Evolutionary conservation across 331 rosid species (phyloP).

Genomic region (Saraca asoca): DNA sequence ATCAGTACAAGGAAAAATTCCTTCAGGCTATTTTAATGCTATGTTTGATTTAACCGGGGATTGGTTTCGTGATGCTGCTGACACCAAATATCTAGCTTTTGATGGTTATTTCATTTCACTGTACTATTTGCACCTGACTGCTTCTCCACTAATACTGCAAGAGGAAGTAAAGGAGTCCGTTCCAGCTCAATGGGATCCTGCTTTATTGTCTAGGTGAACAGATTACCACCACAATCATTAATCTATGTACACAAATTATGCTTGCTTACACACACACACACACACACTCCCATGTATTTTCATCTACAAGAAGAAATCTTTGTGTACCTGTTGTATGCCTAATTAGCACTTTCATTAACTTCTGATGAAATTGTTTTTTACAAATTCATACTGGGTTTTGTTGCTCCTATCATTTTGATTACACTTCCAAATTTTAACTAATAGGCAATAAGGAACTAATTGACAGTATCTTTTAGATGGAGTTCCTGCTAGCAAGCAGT

Average conservation of each 20-base stretch:
- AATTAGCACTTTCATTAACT: background rate
- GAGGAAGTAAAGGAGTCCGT: slow-evolving; percentile 80
- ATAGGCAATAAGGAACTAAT: slow-evolving; percentile 15
- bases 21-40: slow-evolving; percentile 90
- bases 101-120: slow-evolving; percentile 89
- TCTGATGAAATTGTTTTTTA: slow-evolving; percentile 25
- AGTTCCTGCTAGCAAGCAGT: slow-evolving; percentile 7
- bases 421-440: background rate
- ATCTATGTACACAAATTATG: too few species aligned
- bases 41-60: slow-evolving; percentile 79
- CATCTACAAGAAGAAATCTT: background rate
- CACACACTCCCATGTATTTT: too few species aligned
- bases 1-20: slow-evolving; percentile 83
- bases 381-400: background rate
- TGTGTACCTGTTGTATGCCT: background rate
- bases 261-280: too few species aligned
- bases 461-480: slow-evolving; percentile 19
- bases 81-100: slow-evolving; percentile 75
- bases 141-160: slow-evolving; percentile 63
- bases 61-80: slow-evolving; percentile 87
- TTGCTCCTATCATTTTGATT: background rate
- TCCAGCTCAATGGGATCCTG: slow-evolving; percentile 96
- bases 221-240: background rate
- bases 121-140: slow-evolving; percentile 73
- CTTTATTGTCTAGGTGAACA: slow-evolving; percentile 74